Evolutionary conservation across 2,329 filamentous ascomycete species (phyloP).

Genomic region (Blastomyces silverae): DNA sequence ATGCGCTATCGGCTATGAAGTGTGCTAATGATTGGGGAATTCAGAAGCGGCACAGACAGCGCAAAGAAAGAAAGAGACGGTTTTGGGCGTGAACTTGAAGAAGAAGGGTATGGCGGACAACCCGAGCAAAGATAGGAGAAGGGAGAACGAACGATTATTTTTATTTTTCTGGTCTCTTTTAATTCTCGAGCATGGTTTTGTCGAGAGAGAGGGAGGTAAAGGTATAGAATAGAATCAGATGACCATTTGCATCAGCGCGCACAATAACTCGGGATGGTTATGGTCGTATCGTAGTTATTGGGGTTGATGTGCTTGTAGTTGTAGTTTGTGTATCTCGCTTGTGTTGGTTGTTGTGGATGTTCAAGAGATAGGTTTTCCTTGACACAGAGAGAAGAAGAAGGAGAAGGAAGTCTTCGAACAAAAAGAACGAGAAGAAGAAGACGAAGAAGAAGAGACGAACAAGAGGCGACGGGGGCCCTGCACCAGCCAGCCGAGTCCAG

Average conservation of each 20-base stretch:
- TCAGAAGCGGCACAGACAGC: background rate
- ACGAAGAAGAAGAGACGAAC: too few relatives aligned
- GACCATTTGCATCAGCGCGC: background rate
- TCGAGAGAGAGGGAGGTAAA: too few relatives aligned
- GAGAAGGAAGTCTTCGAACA: background rate
- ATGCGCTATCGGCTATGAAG: background rate
- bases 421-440: background rate
- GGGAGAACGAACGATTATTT: slow-evolving; percentile 2
- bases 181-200: background rate
- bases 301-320: too few relatives aligned
- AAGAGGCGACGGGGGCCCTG: too few relatives aligned
- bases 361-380: too few relatives aligned
- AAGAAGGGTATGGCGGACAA: background rate
- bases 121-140: background rate
- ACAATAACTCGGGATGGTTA: background rate
- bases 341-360: too few relatives aligned
- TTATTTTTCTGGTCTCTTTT: background rate
- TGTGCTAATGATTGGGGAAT: background rate
- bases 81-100: slow-evolving; percentile 2
- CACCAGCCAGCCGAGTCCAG: too few relatives aligned
- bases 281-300: background rate
- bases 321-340: too few relatives aligned
- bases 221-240: background rate
- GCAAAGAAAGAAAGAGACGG: background rate
- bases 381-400: background rate